These are phyloP conservation scores for Nepenthes mirabilis DNA, from an alignment of 148 eudicot species.

Conservation along the genomic window DNA sequence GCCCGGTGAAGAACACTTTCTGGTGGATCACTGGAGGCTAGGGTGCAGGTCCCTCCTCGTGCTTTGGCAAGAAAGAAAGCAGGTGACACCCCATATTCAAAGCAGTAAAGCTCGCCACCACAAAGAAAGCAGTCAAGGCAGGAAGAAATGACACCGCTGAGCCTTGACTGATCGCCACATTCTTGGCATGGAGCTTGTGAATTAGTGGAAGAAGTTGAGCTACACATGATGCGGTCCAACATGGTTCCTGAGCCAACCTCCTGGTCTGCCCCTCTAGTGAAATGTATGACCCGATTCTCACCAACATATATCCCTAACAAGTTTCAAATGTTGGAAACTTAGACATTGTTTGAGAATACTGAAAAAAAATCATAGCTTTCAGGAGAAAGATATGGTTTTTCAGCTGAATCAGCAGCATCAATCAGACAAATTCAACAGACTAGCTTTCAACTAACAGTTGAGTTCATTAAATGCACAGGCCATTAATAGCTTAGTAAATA, in stretches of 20 bases:
- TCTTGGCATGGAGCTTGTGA: slow-evolving; percentile 39
- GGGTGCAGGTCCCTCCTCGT: slow-evolving; percentile 91
- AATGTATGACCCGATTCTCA: slow-evolving; percentile 75
- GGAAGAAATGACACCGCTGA: slow-evolving; percentile 68
- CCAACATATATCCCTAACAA: slow-evolving; percentile 70
- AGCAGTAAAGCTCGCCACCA: slow-evolving; percentile 67
- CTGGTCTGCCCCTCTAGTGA: slow-evolving; percentile 76
- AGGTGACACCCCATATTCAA: slow-evolving; percentile 47
- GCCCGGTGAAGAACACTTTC: slow-evolving; percentile 69
- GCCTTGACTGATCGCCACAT: slow-evolving; percentile 62
- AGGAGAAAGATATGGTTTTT: too few species aligned
- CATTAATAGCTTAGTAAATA: too few species aligned
- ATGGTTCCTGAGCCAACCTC: slow-evolving; percentile 84
- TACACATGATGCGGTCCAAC: slow-evolving; percentile 54
- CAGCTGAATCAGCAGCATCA: too few species aligned
- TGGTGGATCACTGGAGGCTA: slow-evolving; percentile 58
- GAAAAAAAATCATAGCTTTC: too few species aligned
- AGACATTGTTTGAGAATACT: too few species aligned
- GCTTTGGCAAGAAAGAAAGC: slow-evolving; percentile 63
- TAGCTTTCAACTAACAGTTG: too few species aligned
- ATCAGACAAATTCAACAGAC: too few species aligned
- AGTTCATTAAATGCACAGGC: too few species aligned
- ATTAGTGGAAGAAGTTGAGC: slow-evolving; percentile 45
- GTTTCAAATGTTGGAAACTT: neutral
- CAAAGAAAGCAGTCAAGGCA: slow-evolving; percentile 85